Evolutionary conservation across 129 eudicot species (phyloP).

Genomic region (Pseudognaphalium luteoalbum): DNA sequence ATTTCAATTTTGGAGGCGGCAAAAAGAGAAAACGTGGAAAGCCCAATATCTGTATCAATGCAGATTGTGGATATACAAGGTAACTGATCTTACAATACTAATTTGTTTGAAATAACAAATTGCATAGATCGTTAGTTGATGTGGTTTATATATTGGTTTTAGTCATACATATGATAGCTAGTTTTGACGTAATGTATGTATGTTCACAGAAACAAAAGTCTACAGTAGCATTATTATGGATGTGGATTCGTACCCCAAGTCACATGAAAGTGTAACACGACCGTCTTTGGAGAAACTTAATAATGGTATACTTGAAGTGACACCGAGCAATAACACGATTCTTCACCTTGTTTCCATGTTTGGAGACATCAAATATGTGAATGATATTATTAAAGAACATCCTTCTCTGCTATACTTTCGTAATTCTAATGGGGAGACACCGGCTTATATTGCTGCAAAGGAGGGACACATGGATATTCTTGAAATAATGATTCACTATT

Average conservation of each 20-base stretch:
- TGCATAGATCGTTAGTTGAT: too few species aligned
- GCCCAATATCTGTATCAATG: too few species aligned
- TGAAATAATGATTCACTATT: background rate
- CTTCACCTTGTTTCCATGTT: conserved; percentile 33
- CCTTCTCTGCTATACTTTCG: background rate
- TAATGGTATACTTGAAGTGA: background rate
- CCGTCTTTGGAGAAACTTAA: background rate
- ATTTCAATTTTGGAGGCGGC: too few species aligned
- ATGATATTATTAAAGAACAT: background rate
- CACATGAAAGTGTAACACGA: background rate
- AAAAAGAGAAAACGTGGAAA: too few species aligned
- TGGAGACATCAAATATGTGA: background rate
- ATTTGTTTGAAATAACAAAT: too few species aligned
- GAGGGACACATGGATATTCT: background rate
- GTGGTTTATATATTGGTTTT: too few species aligned
- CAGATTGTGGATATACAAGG: too few species aligned
- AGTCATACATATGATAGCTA: too few species aligned
- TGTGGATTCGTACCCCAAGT: background rate
- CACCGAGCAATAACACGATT: conserved; percentile 18
- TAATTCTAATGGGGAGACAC: conserved; percentile 16
- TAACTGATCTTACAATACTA: too few species aligned
- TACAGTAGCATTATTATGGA: background rate
- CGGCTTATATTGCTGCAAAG: conserved; percentile 27
- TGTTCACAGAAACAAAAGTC: background rate
- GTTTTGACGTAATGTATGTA: background rate